Evolutionary conservation across 805 yeast species (phyloP).

Genomic region (Saccharomycopsis sp.): DNA sequence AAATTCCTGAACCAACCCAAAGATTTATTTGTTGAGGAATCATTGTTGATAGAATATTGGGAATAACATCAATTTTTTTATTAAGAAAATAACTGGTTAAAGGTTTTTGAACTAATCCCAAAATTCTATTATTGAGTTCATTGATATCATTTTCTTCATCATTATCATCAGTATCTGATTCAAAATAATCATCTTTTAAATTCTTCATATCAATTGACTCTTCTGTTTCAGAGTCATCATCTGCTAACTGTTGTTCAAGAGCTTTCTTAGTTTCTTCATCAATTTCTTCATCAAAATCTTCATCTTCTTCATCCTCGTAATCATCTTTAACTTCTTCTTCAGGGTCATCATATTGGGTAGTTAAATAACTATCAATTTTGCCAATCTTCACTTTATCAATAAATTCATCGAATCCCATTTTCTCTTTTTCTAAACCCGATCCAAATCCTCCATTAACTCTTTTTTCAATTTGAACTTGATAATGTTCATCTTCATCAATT

Average conservation of each 20-base stretch:
- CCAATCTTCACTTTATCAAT: slow-evolving; percentile 32
- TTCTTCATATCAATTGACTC: slow-evolving; percentile 34
- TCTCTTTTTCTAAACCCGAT: slow-evolving; percentile 43
- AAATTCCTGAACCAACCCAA: slow-evolving; percentile 49
- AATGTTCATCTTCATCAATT: slow-evolving; percentile 22
- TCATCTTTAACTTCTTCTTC: slow-evolving; percentile 16
- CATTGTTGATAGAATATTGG: slow-evolving; percentile 31
- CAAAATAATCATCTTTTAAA: slow-evolving; percentile 41
- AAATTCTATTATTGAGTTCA: slow-evolving; percentile 33
- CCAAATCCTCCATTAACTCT: slow-evolving; percentile 58
- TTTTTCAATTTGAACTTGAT: slow-evolving; percentile 44
- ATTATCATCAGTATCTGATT: slow-evolving; percentile 21
- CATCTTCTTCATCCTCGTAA: slow-evolving; percentile 17
- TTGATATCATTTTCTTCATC: slow-evolving; percentile 22
- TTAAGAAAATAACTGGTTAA: slow-evolving; percentile 32
- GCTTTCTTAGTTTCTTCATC: slow-evolving; percentile 22
- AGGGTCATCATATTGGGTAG: slow-evolving; percentile 48
- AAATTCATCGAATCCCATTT: slow-evolving; percentile 41
- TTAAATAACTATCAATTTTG: slow-evolving; percentile 43
- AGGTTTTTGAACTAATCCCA: slow-evolving; percentile 52
- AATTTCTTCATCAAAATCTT: slow-evolving; percentile 13
- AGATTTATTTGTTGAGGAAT: slow-evolving; percentile 64
- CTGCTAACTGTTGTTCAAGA: slow-evolving; percentile 20
- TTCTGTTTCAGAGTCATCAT: slow-evolving; percentile 15
- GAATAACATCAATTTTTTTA: slow-evolving; percentile 30